Base-by-base conservation (phyloP, 169 alveolate species). In the Plasmodium cynomolgi region DNA sequence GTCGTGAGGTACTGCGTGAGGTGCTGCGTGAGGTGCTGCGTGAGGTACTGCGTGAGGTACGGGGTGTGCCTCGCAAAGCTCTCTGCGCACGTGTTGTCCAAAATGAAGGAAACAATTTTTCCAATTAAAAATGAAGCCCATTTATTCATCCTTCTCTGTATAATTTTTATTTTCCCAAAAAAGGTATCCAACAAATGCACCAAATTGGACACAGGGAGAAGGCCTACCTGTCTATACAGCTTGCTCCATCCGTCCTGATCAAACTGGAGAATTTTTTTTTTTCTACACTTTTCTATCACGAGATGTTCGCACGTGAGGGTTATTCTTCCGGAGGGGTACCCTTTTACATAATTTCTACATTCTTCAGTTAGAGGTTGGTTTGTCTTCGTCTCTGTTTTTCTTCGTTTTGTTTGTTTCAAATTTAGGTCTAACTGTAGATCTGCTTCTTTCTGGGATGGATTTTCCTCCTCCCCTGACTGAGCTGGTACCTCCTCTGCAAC, bases 81-180 rank as follows among this genome's bases (percentile, higher is more conserved):
- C 9, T 58, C 44, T 7, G 26, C 41, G 11, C 4, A 84, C 41
- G 23, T n/a, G 5, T 71, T 29, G 20, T 84, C 83, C 39, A 37
- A 84, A 72, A 72, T 1, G 1, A 17, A 2, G 26, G 33, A 11
- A 39, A 84, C 4, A 23, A 81, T 84, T n/a, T 68, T 84, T 0
- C 34, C 26, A 44, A 84, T 68, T 37, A 84, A 17, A 47, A 84
- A 84, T 11, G 62, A 20, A 29, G 75, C 41, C 92, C 92, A 84
- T 26, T 39, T 31, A 34, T 68, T 84, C n/a, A 84, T 84, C 11
- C 34, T 58, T 31, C 9, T 34, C 9, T 71, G 73, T 1, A 44
- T 31, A 2, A 26, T 9, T 84, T 68, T 84, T 37, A 62, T 62
- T 68, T 68, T 84, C 3, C 17, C 44, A 50, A 68, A 84, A 44